Evolutionary conservation across 192 early-diverging fungal genomes (phyloP).

Genomic region (Gaertneriomyces semiglobifer): DNA sequence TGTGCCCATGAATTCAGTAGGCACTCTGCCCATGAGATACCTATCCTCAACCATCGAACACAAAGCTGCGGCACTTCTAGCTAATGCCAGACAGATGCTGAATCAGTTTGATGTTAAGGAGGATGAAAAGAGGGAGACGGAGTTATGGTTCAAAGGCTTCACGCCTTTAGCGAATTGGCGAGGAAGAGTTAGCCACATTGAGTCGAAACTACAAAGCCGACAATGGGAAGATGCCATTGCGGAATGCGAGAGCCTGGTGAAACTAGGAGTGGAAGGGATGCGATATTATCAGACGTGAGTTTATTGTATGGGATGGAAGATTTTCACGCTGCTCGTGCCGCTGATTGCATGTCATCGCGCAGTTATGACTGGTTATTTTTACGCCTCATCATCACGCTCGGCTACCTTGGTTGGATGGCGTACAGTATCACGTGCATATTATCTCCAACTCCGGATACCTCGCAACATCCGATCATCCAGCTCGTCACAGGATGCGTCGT

Average conservation of each 20-base stretch:
- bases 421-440: conserved; percentile 76
- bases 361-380: conserved; percentile 93
- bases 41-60: conserved; percentile 67
- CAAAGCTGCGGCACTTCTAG: conserved; percentile 71
- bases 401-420: conserved; percentile 87
- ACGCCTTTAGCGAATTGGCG: conserved; percentile 47
- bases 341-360: background rate
- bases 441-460: too few species aligned
- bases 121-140: conserved; percentile 71
- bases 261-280: conserved; percentile 74
- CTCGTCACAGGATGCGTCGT: background rate
- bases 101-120: conserved; percentile 82
- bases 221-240: conserved; percentile 67
- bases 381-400: conserved; percentile 71
- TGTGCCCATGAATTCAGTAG: conserved; percentile 92
- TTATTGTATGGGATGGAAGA: background rate
- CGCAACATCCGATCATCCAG: too few species aligned
- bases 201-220: conserved; percentile 55
- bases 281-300: conserved; percentile 82
- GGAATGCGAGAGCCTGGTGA: conserved; percentile 60
- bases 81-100: conserved; percentile 80
- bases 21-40: conserved; percentile 78
- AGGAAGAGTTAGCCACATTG: conserved; percentile 36
- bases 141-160: conserved; percentile 79
- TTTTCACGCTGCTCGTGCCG: conserved; percentile 1